Conservation (phyloP, 1,284 basidiomycete species). For the Ustilago hordei region DNA sequence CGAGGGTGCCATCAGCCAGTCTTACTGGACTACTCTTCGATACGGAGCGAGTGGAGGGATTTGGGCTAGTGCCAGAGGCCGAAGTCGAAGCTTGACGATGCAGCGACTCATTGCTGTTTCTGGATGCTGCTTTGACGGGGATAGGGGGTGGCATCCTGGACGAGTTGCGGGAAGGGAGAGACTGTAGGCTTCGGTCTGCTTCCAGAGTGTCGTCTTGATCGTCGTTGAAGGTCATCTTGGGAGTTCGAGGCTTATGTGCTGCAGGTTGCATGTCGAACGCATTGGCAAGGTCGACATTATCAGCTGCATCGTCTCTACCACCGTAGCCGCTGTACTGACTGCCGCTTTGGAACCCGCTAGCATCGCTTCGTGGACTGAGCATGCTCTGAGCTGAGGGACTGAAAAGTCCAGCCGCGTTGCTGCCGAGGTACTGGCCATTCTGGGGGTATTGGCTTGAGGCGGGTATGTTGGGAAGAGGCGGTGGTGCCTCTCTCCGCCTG, state of each 20-base stretch:
- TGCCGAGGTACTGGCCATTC: constrained; percentile 7
- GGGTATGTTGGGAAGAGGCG: constrained; percentile 43
- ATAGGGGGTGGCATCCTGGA: constrained; percentile 28
- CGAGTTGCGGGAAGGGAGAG: constrained; percentile 27
- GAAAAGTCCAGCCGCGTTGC: constrained; percentile 24
- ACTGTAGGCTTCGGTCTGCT: background rate
- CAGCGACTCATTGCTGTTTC: constrained; percentile 35
- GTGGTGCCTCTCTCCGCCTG: constrained; percentile 37
- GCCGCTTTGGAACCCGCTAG: constrained; percentile 39
- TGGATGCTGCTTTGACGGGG: constrained; percentile 32
- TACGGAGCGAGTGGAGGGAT: background rate
- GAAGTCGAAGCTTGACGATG: constrained; percentile 13
- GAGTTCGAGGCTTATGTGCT: background rate
- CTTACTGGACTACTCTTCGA: constrained; percentile 17
- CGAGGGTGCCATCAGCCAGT: constrained; percentile 44
- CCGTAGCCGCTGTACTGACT: constrained; percentile 46
- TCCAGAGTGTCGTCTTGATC: background rate
- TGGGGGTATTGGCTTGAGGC: constrained; percentile 12
- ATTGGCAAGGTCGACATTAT: constrained; percentile 9
- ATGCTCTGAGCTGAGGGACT: constrained; percentile 32
- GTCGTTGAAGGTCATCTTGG: background rate
- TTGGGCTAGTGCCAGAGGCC: constrained; percentile 4
- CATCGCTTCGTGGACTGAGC: constrained; percentile 35
- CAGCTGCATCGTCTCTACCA: constrained; percentile 6
- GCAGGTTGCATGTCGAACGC: constrained; percentile 28